Conservation (phyloP, 1,284 basidiomycete species). For the Rhodotorula sp. region DNA sequence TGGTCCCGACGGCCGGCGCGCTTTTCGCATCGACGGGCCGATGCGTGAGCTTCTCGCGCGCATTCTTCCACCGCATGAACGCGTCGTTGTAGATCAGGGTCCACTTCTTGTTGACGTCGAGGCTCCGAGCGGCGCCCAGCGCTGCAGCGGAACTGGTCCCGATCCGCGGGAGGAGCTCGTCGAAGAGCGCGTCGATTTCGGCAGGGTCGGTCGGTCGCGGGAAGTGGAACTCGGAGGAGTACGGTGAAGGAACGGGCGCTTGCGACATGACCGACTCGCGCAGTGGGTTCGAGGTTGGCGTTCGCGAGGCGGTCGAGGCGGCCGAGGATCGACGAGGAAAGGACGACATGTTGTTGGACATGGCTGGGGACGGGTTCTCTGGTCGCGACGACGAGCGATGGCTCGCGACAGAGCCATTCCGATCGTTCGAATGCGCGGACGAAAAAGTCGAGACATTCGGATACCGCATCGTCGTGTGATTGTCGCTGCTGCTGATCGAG, state of each 20-base stretch:
- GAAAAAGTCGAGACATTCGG: constrained; percentile 15
- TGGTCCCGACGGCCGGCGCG: constrained; percentile 30
- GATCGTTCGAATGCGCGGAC: constrained; percentile 6
- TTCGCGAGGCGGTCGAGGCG: constrained; percentile 12
- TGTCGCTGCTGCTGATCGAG: neutral
- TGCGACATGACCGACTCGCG: constrained; percentile 16
- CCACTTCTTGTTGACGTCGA: constrained; percentile 87
- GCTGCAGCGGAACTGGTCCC: constrained; percentile 37
- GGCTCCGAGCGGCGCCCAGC: constrained; percentile 55
- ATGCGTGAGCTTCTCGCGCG: constrained; percentile 35
- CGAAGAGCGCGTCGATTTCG: constrained; percentile 73
- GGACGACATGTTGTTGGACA: constrained; percentile 3
- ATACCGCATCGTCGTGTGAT: constrained; percentile 6
- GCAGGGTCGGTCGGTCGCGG: constrained; percentile 68
- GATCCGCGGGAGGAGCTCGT: constrained; percentile 63
- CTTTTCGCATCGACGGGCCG: constrained; percentile 26
- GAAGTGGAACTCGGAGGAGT: constrained; percentile 60
- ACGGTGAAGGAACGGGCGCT: constrained; percentile 17
- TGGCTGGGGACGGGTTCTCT: constrained; percentile 16
- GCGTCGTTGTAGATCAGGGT: constrained; percentile 81
- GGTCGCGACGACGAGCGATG: constrained; percentile 19
- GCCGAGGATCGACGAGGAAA: constrained; percentile 2
- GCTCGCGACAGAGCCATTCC: constrained; percentile 10
- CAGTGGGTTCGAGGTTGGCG: constrained; percentile 9
- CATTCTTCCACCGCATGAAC: constrained; percentile 68